Base-by-base conservation (phyloP, 768 basidiomycete genomes). In the Tubosaeta sp. region DNA sequence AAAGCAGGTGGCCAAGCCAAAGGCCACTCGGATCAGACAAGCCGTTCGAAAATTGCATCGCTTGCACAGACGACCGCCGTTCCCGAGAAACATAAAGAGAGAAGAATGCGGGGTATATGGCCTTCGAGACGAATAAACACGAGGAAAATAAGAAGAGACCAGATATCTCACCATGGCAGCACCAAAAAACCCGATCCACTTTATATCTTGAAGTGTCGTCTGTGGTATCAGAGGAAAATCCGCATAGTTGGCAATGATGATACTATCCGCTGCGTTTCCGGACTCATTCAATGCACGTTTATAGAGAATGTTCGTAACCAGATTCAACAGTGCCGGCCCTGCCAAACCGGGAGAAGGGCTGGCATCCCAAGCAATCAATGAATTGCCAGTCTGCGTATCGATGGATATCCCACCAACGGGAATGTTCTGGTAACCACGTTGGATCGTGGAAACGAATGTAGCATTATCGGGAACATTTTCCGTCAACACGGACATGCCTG, bases 31-130 rank as follows among this genome's bases (percentile, higher is more conserved):
- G 83, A 59, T 88, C 74, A 1, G 82, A 76, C 26, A 90, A 67
- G 1, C 88, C 88, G 64, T 91, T 88, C 33, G 85, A 86, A 33
- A 86, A 72, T 61, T 91, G 88, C 85, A 91, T 91, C 3, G 88
- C 85, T 63, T 90, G 86, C 0, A 91, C 85, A 42, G 71, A 68
- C 2, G 82, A 81, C 2, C 81, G 76, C 10, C 86, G 79, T 62
- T 91, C 89, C 54, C 76, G 76, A 0, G 86, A 82, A 4, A 88
- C 86, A 65, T 91, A 91, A 13, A 91, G 65, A 10, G 86, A 78
- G 58, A 82, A 89, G 71, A 91, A 91, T 4, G 88, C 88, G n/a
- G 89, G 86, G 61, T 79, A 91, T 1, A 88, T 83, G 11, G 85
- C 75, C 85, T 88, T 13, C 9, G 41, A 45, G 39, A 25, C 33